phyloP scores from a whole-genome alignment of 768 basidiomycete genomes.

The Mrakia blollopis region DNA sequence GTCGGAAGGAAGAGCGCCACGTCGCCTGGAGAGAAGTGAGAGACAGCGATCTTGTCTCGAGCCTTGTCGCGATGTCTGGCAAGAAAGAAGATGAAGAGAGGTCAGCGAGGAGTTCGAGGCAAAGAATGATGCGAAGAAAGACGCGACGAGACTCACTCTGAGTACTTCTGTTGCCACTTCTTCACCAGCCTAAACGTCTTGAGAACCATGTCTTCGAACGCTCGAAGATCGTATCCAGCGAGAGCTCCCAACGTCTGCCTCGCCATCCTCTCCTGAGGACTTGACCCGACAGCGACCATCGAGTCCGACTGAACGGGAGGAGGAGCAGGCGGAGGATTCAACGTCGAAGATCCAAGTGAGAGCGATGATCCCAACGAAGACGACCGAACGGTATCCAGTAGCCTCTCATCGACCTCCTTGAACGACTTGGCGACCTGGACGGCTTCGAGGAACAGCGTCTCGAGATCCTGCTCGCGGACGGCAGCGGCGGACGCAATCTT shows the following conservation, averaged over 20 bases:
- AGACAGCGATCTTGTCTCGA: constrained; percentile 91
- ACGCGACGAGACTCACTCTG: constrained; percentile 54
- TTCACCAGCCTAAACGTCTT: constrained; percentile 68
- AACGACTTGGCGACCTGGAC: constrained; percentile 12
- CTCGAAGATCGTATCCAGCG: constrained; percentile 66
- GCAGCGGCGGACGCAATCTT: background rate
- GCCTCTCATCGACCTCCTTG: constrained; percentile 27
- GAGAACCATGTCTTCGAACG: constrained; percentile 73
- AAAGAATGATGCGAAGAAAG: background rate
- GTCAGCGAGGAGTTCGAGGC: background rate
- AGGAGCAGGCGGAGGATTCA: background rate
- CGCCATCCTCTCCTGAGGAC: background rate
- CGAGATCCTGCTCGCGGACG: constrained; percentile 14
- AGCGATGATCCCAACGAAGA: constrained; percentile 27
- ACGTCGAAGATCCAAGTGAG: background rate
- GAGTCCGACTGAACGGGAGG: too few species aligned
- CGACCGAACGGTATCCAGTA: constrained; percentile 19
- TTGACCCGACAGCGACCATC: background rate
- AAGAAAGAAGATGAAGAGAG: background rate
- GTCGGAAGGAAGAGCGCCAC: constrained; percentile 94
- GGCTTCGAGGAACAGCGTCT: constrained; percentile 12
- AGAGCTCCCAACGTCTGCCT: constrained; percentile 22
- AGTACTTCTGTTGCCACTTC: constrained; percentile 97
- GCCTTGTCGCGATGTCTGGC: constrained; percentile 72
- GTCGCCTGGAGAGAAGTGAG: constrained; percentile 71